phyloP scores from a whole-genome alignment of 2,329 filamentous ascomycete genomes.

The Dactylellina cionopaga region DNA sequence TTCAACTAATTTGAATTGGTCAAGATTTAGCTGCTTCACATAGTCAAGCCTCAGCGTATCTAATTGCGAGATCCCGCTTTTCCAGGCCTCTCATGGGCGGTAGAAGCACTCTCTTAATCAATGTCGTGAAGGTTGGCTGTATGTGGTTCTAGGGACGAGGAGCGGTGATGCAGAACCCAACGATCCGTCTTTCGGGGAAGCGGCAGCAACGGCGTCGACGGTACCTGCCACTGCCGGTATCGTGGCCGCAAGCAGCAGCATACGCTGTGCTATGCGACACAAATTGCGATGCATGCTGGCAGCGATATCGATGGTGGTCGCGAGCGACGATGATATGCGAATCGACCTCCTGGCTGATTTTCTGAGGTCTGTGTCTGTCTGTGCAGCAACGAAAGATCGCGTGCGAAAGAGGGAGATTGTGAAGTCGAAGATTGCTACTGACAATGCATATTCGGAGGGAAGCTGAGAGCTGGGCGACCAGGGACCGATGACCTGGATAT shows the following conservation, averaged over 20 bases:
- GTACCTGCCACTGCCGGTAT: slow-evolving; percentile 17
- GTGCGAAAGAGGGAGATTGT: slow-evolving; percentile 15
- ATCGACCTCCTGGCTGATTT: background rate
- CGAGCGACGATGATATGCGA: background rate
- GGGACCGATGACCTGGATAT: background rate
- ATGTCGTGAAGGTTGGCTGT: slow-evolving; percentile 30
- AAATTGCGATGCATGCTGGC: slow-evolving; percentile 30
- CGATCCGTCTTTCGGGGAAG: slow-evolving; percentile 21
- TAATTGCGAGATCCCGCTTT: slow-evolving; percentile 54
- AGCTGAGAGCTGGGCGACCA: background rate
- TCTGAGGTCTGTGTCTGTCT: background rate
- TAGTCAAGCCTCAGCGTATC: no score
- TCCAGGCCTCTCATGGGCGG: slow-evolving; percentile 13
- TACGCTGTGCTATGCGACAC: slow-evolving; percentile 31
- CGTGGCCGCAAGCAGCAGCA: slow-evolving; percentile 18
- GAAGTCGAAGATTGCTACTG: slow-evolving; percentile 4
- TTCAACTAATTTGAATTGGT: no score
- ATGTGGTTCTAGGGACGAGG: slow-evolving; percentile 19
- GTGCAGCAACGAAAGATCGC: slow-evolving; percentile 3
- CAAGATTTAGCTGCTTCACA: no score
- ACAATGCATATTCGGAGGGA: slow-evolving; percentile 14
- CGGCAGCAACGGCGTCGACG: slow-evolving; percentile 17
- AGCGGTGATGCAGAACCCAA: background rate
- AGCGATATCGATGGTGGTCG: background rate
- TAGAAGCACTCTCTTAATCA: slow-evolving; percentile 36